Evolutionary conservation across 495 filamentous ascomycete genomes (phyloP).

Genomic region (Trichoderma reesei): DNA sequence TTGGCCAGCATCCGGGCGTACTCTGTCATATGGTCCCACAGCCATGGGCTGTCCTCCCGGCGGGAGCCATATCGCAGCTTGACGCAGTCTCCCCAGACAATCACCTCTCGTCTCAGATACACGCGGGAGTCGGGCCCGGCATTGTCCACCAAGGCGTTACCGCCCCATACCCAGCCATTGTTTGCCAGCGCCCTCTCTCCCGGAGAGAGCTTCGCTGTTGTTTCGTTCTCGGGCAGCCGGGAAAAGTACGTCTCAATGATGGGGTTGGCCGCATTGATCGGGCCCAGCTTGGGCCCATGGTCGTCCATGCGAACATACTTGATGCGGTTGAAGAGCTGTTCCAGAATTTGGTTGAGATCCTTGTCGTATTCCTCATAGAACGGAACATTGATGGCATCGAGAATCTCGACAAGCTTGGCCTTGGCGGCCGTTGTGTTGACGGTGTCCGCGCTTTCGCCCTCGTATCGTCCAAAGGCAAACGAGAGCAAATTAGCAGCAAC

Average conservation of each 20-base stretch:
- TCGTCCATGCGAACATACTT: constrained; percentile 88
- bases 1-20: constrained; percentile 92
- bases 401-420: constrained; percentile 45
- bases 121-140: constrained; percentile 80
- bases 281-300: constrained; percentile 79
- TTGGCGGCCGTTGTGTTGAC: constrained; percentile 38
- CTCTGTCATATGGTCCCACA: constrained; percentile 91
- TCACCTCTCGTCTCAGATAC: constrained; percentile 88
- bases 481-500: constrained; percentile 61
- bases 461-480: constrained; percentile 57
- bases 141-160: constrained; percentile 86
- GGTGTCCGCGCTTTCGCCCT: constrained; percentile 34
- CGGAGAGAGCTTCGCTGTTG: constrained; percentile 64
- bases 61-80: constrained; percentile 84
- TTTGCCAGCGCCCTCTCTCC: constrained; percentile 79
- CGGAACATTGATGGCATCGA: constrained; percentile 78
- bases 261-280: constrained; percentile 63
- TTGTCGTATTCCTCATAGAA: constrained; percentile 86
- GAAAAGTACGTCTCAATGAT: constrained; percentile 97
- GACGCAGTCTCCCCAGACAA: constrained; percentile 97
- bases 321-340: constrained; percentile 87
- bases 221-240: constrained; percentile 69
- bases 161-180: constrained; percentile 99
- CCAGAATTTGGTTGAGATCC: constrained; percentile 71
- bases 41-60: constrained; percentile 77